These are phyloP conservation scores for Aleurites moluccanus DNA, from an alignment of 441 rosid genomes.

Conservation along the genomic window DNA sequence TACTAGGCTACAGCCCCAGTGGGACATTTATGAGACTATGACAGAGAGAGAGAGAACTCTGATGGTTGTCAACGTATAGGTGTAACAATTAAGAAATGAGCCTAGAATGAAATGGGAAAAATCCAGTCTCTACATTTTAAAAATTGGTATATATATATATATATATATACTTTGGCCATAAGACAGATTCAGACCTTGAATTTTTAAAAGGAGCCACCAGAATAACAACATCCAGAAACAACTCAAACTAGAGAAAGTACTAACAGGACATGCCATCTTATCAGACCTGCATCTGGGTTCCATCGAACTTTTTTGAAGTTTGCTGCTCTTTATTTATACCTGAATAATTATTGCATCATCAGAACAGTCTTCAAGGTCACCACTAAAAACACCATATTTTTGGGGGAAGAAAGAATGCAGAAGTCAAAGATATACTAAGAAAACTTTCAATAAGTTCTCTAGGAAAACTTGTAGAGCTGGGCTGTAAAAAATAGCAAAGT, in stretches of 20 bases:
- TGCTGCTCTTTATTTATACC: constrained; percentile 13
- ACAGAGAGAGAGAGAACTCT: not conserved
- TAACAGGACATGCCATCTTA: not conserved
- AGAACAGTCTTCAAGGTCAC: not conserved
- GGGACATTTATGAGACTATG: not conserved
- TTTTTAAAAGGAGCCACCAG: not conserved
- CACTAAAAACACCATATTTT: not conserved
- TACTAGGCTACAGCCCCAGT: too few species aligned
- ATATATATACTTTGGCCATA: not conserved
- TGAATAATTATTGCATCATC: not conserved
- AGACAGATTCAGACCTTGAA: too few species aligned
- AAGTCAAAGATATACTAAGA: not conserved
- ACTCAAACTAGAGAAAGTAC: not conserved
- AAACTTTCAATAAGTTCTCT: constrained; percentile 63
- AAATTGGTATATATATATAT: not conserved
- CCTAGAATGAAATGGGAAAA: not conserved
- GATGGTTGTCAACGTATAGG: not conserved
- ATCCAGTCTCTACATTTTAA: not conserved
- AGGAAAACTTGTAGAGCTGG: constrained; percentile 56
- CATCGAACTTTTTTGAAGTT: constrained; percentile 23
- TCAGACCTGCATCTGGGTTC: constrained; percentile 20
- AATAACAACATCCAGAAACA: not conserved
- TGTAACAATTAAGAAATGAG: not conserved
- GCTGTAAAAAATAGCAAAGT: constrained; percentile 47
- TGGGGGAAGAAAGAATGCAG: not conserved